Conservation (phyloP, 2,329 filamentous ascomycete species). For the Ophiostoma sp. region DNA sequence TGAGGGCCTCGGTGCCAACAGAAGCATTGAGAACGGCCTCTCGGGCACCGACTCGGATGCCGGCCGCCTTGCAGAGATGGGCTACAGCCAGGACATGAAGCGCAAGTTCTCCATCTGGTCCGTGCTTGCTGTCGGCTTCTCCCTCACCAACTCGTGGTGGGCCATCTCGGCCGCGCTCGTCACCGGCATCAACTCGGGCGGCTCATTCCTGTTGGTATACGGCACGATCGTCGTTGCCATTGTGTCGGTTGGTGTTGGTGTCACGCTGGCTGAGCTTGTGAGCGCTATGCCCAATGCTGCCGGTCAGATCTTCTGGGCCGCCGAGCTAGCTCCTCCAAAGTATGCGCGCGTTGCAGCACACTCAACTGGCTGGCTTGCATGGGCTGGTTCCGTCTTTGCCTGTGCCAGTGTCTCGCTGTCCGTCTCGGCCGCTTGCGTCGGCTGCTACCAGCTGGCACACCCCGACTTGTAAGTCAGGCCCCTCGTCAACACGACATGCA, state of each 20-base stretch:
- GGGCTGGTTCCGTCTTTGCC: constrained; percentile 34
- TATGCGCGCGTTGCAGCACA: constrained; percentile 51
- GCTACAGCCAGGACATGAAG: constrained; percentile 23
- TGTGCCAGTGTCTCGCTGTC: constrained; percentile 38
- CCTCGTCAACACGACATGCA: too few species aligned
- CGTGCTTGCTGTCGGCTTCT: constrained; percentile 21
- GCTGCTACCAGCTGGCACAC: background rate
- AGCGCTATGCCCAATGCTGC: constrained; percentile 47
- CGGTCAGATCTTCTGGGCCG: constrained; percentile 57
- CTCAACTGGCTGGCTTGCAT: constrained; percentile 46
- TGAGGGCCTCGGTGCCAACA: background rate
- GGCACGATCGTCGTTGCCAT: constrained; percentile 44
- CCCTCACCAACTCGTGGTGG: constrained; percentile 23
- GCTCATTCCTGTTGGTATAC: constrained; percentile 48
- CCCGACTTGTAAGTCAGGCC: background rate
- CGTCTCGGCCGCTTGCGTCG: constrained; percentile 33
- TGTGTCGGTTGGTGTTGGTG: constrained; percentile 40
- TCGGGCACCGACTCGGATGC: background rate
- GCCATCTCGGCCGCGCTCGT: constrained; percentile 28
- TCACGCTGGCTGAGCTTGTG: constrained; percentile 37
- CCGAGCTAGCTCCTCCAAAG: constrained; percentile 43
- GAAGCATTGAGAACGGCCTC: background rate
- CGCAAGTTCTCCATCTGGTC: constrained; percentile 22
- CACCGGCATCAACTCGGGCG: constrained; percentile 43
- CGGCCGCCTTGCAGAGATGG: constrained; percentile 19